Evolutionary conservation across 768 basidiomycete genomes (phyloP).

Genomic region (Austroboletus eburneus): DNA sequence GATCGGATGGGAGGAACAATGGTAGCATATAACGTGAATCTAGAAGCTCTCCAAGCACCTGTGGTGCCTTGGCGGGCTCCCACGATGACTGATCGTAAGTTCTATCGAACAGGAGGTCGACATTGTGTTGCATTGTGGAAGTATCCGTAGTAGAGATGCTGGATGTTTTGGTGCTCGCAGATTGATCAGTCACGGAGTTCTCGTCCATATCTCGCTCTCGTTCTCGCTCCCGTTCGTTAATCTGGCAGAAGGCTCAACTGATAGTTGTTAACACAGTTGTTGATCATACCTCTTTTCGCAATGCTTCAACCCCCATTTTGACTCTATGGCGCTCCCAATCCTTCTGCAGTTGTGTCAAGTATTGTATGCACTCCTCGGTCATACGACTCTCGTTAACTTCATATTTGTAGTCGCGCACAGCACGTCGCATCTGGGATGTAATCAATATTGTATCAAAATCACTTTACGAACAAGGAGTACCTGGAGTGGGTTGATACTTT

Average conservation of each 20-base stretch:
- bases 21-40: constrained; percentile 95
- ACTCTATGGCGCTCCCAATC: constrained; percentile 95
- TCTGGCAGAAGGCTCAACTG: constrained; percentile 36
- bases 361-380: constrained; percentile 94
- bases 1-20: constrained; percentile 76
- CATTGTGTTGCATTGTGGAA: constrained; percentile 45
- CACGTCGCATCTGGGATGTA: constrained; percentile 73
- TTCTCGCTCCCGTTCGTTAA: constrained; percentile 64
- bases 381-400: constrained; percentile 91
- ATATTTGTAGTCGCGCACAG: constrained; percentile 89
- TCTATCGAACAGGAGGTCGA: constrained; percentile 81
- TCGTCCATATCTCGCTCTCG: constrained; percentile 34
- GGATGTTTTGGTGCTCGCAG: constrained; percentile 27
- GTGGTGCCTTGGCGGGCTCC: constrained; percentile 74
- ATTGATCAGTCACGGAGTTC: constrained; percentile 37
- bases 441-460: neutral
- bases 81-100: constrained; percentile 61
- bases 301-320: constrained; percentile 78
- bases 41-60: constrained; percentile 83
- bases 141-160: constrained; percentile 33
- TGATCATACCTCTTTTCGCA: constrained; percentile 69
- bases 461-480: constrained; percentile 31
- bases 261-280: neutral
- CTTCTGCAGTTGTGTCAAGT: constrained; percentile 90
- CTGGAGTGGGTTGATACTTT: constrained; percentile 87